Percentiles rank a stretch among this genome's conserved stretches.
Conservation (phyloP, 1,284 basidiomycete genomes). For the Rhodotorula sp. region DNA sequence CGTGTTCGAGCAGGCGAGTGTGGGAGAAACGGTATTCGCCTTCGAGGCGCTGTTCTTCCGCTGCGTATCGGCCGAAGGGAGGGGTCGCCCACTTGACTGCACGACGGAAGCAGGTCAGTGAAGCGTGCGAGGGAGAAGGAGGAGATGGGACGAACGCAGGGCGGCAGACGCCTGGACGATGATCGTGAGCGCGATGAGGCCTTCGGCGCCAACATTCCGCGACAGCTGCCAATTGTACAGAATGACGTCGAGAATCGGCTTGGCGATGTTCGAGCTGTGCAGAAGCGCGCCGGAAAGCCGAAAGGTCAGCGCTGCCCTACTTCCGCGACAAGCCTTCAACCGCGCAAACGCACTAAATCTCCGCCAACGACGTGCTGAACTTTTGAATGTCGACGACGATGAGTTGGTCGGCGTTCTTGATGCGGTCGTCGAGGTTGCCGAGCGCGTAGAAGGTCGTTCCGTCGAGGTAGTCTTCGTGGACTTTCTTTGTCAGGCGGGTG, state of each 20-base stretch:
- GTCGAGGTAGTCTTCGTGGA: constrained; percentile 81
- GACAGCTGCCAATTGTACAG: constrained; percentile 96
- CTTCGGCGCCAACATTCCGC: constrained; percentile 91
- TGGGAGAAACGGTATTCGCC: constrained; percentile 87
- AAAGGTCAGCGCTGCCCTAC: not conserved
- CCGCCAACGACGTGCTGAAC: constrained; percentile 85
- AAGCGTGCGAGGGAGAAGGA: not conserved
- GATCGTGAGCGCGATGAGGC: constrained; percentile 77
- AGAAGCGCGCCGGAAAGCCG: not conserved
- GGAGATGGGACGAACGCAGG: constrained; percentile 56
- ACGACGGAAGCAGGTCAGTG: not conserved
- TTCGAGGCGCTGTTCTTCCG: constrained; percentile 72
- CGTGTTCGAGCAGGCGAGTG: constrained; percentile 86
- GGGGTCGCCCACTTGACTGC: constrained; percentile 82
- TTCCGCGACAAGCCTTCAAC: not conserved
- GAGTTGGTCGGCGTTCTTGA: constrained; percentile 97
- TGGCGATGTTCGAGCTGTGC: constrained; percentile 72
- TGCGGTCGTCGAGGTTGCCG: constrained; percentile 86
- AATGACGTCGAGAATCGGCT: constrained; percentile 81
- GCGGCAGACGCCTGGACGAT: constrained; percentile 78
- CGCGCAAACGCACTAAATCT: constrained; percentile 63
- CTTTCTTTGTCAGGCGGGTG: constrained; percentile 77
- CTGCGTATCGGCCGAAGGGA: constrained; percentile 89
- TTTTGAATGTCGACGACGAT: constrained; percentile 94
- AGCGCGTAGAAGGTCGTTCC: constrained; percentile 84